These are phyloP conservation scores for Ascochyta lentis DNA, from an alignment of 2,329 filamentous ascomycete genomes.

Conservation along the genomic window DNA sequence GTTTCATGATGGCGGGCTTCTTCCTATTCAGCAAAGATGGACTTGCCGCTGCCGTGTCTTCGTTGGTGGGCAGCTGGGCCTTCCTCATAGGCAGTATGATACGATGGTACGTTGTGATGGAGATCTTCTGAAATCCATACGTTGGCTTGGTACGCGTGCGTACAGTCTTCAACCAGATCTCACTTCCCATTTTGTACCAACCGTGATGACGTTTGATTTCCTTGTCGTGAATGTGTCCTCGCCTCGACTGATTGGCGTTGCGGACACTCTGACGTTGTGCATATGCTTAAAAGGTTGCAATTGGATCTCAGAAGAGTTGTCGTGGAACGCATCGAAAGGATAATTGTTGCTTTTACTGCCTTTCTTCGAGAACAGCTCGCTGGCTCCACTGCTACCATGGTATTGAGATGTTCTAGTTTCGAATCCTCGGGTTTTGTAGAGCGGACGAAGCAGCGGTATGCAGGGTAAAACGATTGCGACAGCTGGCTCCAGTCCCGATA, in stretches of 20 bases:
- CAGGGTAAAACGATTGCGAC: conserved; percentile 32
- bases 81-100: conserved; percentile 36
- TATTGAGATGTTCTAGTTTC: neutral
- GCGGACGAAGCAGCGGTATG: conserved; percentile 26
- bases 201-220: neutral
- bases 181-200: neutral
- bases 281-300: neutral
- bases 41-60: conserved; percentile 23
- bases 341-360: neutral
- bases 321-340: neutral
- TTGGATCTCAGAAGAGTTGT: neutral
- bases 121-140: conserved; percentile 16
- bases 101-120: conserved; percentile 36
- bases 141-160: neutral
- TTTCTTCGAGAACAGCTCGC: neutral
- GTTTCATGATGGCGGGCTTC: conserved; percentile 38
- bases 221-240: neutral
- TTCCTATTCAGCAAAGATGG: conserved; percentile 26
- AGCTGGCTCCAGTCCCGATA: conserved; percentile 30
- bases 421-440: conserved; percentile 2
- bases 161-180: neutral
- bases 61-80: conserved; percentile 34
- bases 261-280: neutral
- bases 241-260: neutral
- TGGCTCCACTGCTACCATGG: neutral